Conservation (phyloP, 495 filamentous ascomycete genomes). For the Talaromyces adpressus region DNA sequence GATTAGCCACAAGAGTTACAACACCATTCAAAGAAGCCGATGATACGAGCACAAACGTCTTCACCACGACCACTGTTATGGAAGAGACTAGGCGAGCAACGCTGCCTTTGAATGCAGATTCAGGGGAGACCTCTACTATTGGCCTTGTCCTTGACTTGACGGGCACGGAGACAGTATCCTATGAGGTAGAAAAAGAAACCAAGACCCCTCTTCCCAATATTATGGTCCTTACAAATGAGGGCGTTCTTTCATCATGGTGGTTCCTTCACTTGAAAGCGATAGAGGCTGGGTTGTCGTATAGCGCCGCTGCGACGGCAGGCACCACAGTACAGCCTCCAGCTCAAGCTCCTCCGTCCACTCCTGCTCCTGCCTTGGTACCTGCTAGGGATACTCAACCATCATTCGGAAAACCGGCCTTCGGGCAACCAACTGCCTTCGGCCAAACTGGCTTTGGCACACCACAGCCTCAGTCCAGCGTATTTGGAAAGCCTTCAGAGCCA, state of each 20-base stretch:
- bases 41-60: conserved; percentile 54
- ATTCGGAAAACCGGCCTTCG: conserved; percentile 38
- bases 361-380: conserved; percentile 16
- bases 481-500: conserved; percentile 21
- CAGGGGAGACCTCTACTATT: conserved; percentile 69
- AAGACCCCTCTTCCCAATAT: conserved; percentile 83
- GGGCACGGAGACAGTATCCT: conserved; percentile 64
- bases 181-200: conserved; percentile 66
- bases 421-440: conserved; percentile 28
- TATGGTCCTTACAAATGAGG: conserved; percentile 84
- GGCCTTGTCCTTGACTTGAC: conserved; percentile 80
- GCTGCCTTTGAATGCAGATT: conserved; percentile 65
- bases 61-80: conserved; percentile 62
- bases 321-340: conserved; percentile 20
- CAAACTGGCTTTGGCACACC: conserved; percentile 6
- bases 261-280: conserved; percentile 84
- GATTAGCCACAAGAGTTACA: conserved; percentile 61
- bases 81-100: conserved; percentile 74
- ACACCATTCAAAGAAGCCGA: conserved; percentile 57
- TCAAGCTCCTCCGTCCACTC: conserved; percentile 17
- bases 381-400: conserved; percentile 22
- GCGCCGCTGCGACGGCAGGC: conserved; percentile 48
- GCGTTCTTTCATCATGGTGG: conserved; percentile 82
- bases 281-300: conserved; percentile 61
- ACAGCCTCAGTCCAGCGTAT: conserved; percentile 13